Percentiles rank a stretch among this genome's conserved stretches.
phyloP scores from a whole-genome alignment of 768 basidiomycete genomes.

The Boletus rex-veris region DNA sequence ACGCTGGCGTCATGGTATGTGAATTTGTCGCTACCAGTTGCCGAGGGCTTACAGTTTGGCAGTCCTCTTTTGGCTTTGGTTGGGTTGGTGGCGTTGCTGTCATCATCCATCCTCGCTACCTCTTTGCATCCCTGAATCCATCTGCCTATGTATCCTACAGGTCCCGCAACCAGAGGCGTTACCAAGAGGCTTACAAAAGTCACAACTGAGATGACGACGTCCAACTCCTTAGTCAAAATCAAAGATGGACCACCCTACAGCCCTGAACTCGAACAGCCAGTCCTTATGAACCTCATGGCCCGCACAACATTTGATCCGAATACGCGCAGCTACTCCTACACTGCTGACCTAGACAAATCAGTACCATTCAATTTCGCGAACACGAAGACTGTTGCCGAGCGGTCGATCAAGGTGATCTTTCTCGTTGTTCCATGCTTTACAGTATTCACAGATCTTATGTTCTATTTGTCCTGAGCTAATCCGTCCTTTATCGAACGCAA shows the following conservation, averaged over 20 bases:
- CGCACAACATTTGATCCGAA: constrained; percentile 79
- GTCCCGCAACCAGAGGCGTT: constrained; percentile 60
- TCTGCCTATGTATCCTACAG: constrained; percentile 77
- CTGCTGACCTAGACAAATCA: constrained; percentile 52
- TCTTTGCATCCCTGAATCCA: constrained; percentile 80
- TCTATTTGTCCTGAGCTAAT: constrained; percentile 69
- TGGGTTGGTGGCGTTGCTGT: constrained; percentile 95
- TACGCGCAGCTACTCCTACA: constrained; percentile 83
- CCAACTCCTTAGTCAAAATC: constrained; percentile 89
- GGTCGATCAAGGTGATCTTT: constrained; percentile 75
- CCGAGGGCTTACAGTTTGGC: background rate
- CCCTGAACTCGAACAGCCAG: constrained; percentile 79
- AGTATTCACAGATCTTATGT: constrained; percentile 2
- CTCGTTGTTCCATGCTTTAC: background rate
- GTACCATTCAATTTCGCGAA: constrained; percentile 61
- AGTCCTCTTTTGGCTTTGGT: constrained; percentile 98
- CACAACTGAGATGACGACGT: constrained; percentile 95
- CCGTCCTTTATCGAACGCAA: constrained; percentile 84
- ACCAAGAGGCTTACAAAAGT: constrained; percentile 76
- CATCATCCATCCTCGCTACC: constrained; percentile 86
- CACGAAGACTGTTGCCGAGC: constrained; percentile 61
- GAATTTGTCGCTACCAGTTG: background rate
- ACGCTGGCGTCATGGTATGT: constrained; percentile 82
- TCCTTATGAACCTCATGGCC: constrained; percentile 90
- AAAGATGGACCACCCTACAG: constrained; percentile 93